Evolutionary conservation across 2,329 filamentous ascomycete species (phyloP), one percentile per base, ranked within the genome.

Genomic region (Hymenoscyphus fructigenus): DNA sequence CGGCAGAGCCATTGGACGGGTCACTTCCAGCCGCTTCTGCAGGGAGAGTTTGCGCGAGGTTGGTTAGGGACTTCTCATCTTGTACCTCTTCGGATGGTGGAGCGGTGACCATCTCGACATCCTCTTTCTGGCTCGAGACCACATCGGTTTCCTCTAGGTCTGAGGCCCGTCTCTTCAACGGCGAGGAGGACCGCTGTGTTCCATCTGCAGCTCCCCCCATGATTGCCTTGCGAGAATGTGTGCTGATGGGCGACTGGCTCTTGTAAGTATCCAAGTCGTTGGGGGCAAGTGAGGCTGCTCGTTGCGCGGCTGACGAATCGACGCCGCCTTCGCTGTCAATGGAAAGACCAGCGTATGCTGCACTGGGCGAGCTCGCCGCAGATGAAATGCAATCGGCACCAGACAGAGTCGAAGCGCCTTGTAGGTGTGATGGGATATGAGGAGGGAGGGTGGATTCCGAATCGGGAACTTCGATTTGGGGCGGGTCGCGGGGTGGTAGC

Each of bases 121-220:
- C 74, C 57, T 76, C 72, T 34, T 71, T 70, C 60, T 71, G 69
- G 41, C 64, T 71, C 28, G 71, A 66, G 10, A 65, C 59, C 14
- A 58, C 65, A 26, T 75, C 73, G 15, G 64, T 61, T 15, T 65
- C 66, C 57, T 76, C 75, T 32, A 76, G 59, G 57, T 75, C 73
- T 17, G 74, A 87, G 41, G 86, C 86, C 68, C 83, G 82, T 73
- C 87, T 82, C 77, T 89, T 89, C 64, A 89, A 76, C 7, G 87
- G 87, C 23, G 87, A 89, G 32, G 86, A 88, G 23, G 87, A 87
- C 70, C 87, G 82, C 56, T 88, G 83, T 65, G 83, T 81, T 28
- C 81, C 73, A 67, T 88, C 84, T 69, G 82, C 79, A 76, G 85
- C 83, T 69, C 83, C 85, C 68, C 84, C 84, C 84, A 88, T 87